Percentiles rank a stretch among this genome's conserved stretches.
These are phyloP conservation scores for Erodium chrysanthum DNA, from an alignment of 441 rosid genomes.

Conservation along the genomic window DNA sequence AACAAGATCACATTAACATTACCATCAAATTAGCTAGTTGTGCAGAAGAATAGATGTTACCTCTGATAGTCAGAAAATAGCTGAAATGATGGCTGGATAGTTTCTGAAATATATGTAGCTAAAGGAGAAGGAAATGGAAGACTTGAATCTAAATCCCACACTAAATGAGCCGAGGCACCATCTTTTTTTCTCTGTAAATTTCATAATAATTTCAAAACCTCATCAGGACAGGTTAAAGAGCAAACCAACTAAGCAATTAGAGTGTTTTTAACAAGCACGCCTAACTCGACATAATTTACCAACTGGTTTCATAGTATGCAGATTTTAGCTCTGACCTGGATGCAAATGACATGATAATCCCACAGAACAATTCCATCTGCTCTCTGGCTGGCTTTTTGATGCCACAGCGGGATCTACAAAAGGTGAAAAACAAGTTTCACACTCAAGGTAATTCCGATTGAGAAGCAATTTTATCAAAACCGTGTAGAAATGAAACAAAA, in stretches of 20 bases:
- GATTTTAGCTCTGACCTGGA: conserved; percentile 38
- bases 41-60: conserved; percentile 22
- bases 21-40: not conserved
- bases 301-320: not conserved
- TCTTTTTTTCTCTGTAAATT: conserved; percentile 40
- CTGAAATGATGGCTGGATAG: conserved; percentile 63
- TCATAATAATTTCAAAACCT: conserved; percentile 6
- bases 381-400: conserved; percentile 70
- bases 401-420: conserved; percentile 70
- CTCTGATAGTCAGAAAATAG: conserved; percentile 65
- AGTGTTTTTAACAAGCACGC: not conserved
- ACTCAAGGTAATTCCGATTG: not conserved
- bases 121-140: conserved; percentile 68
- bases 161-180: conserved; percentile 29
- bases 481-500: not conserved
- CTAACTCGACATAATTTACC: not conserved
- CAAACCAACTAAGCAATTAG: conserved; percentile 7
- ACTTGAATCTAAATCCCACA: conserved; percentile 79
- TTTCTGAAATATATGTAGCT: conserved; percentile 48
- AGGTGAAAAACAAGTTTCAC: not conserved
- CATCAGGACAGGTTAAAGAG: conserved; percentile 1
- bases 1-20: not conserved
- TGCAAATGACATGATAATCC: conserved; percentile 79
- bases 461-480: not conserved
- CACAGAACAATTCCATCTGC: conserved; percentile 71